Percentiles rank a stretch among this genome's conserved stretches.
These are phyloP conservation scores for Selaginella moellendorffii DNA, from an alignment of 75 land plant genomes.

Conservation along the genomic window DNA sequence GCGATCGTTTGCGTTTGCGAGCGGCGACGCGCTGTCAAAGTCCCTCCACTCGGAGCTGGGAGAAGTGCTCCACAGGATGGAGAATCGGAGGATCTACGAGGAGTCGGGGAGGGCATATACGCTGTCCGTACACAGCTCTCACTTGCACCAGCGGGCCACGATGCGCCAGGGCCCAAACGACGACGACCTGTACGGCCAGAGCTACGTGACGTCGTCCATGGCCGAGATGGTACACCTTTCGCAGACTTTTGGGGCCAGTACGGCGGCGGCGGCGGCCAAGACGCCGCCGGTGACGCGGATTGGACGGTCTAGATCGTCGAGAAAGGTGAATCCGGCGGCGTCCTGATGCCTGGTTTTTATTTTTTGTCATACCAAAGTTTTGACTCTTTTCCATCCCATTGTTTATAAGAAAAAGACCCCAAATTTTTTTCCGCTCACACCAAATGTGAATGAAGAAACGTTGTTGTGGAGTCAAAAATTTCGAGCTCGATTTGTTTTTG, in stretches of 20 bases:
- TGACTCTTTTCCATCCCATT: no score
- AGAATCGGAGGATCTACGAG: conserved; percentile 4
- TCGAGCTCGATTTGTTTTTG: no score
- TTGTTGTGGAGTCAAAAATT: no score
- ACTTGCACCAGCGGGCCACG: conserved; percentile 15
- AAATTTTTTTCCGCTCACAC: no score
- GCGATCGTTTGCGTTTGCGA: conserved; percentile 5
- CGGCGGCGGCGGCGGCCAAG: no score
- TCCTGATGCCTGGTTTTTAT: no score
- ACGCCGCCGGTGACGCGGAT: no score
- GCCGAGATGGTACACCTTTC: not conserved
- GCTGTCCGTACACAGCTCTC: conserved; percentile 20
- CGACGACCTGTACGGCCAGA: not conserved
- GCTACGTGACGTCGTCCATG: conserved; percentile 14
- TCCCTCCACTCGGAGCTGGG: conserved; percentile 25
- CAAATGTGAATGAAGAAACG: no score
- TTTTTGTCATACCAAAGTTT: no score
- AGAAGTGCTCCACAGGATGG: conserved; percentile 14
- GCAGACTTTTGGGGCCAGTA: not conserved
- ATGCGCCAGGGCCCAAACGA: conserved; percentile 12
- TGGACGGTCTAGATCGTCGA: no score
- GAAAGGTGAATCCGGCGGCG: no score
- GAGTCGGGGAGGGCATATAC: conserved; percentile 15
- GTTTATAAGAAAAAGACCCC: no score
- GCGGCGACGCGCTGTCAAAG: conserved; percentile 15